Evolutionary conservation across 2,329 filamentous ascomycete species (phyloP).

Genomic region (Cordyceps javanica): DNA sequence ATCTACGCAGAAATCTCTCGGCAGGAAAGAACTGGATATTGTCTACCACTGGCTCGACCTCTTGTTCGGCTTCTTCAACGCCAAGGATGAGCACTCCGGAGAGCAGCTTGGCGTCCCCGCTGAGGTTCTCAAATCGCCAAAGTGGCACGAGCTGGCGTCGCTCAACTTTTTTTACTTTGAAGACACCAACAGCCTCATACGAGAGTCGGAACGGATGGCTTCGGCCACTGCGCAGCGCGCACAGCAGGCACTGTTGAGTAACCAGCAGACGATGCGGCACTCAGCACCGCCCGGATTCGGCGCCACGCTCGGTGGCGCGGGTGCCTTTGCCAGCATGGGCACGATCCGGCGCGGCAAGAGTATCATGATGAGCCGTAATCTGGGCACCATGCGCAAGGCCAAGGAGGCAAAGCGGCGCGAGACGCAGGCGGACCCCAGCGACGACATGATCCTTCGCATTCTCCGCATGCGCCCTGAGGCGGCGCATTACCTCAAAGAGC

Average conservation of each 20-base stretch:
- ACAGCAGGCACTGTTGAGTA: slow-evolving; percentile 58
- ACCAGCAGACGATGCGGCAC: slow-evolving; percentile 50
- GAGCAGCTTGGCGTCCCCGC: slow-evolving; percentile 83
- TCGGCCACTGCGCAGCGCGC: slow-evolving; percentile 71
- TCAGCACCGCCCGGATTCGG: slow-evolving; percentile 55
- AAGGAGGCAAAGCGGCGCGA: slow-evolving; percentile 96
- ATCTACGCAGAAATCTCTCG: slow-evolving; percentile 76
- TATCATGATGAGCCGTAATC: slow-evolving; percentile 89
- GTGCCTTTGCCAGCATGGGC: slow-evolving; percentile 58
- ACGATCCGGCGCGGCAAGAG: slow-evolving; percentile 64
- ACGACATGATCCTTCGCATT: slow-evolving; percentile 96
- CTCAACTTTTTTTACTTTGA: slow-evolving; percentile 99
- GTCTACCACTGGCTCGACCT: slow-evolving; percentile 92
- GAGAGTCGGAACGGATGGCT: slow-evolving; percentile 95
- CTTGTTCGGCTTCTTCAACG: slow-evolving; percentile 92
- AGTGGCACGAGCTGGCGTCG: slow-evolving; percentile 95
- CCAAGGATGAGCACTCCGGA: slow-evolving; percentile 72
- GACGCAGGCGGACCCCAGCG: slow-evolving; percentile 90
- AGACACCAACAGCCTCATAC: slow-evolving; percentile 80
- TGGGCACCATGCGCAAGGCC: slow-evolving; percentile 92
- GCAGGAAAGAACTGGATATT: slow-evolving; percentile 83
- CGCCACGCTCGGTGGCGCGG: slow-evolving; percentile 27
- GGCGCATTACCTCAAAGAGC: slow-evolving; percentile 76
- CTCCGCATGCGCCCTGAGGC: slow-evolving; percentile 93
- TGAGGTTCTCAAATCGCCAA: slow-evolving; percentile 90